Base-by-base conservation (phyloP, 1,284 basidiomycete genomes). In the Thelephora terrestris region DNA sequence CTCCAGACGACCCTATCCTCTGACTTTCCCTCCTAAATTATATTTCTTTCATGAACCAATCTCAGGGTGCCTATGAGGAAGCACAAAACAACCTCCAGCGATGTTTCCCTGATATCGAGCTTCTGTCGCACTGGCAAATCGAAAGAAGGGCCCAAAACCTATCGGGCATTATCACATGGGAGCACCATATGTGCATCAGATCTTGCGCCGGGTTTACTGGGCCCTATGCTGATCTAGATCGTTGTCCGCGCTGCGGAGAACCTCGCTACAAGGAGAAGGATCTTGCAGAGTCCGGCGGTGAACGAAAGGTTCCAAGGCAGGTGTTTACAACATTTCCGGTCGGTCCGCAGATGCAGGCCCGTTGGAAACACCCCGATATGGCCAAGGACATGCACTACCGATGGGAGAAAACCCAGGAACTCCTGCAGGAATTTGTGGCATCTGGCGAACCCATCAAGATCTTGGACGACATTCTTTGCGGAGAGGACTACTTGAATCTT, bases 191-290 rank as follows among this genome's bases (percentile, higher is more conserved):
- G 66, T 69, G 68, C 46, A 39, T 50, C 2, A 62, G 66, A 24
- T 52, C 58, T 0, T 71, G 68, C 46, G 66, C 65, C 2, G 66
- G 69, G n/a, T n/a, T n/a, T n/a, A n/a, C n/a, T n/a, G n/a, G n/a
- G n/a, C n/a, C n/a, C n/a, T n/a, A n/a, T n/a, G 0, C 64, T 63
- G 1, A 62, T 58, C 25, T 7, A 32, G 0, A 21, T 56, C 0
- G 3, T 0, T 70, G 67, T 45, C 52, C 53, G 0, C 39, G 46
- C 1, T 68, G 67, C 47, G 23, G 23, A 1, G 45, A 54, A 24
- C 47, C 59, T 16, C 61, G 64, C 2, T 65, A 63, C 29, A n/a
- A n/a, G n/a, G n/a, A n/a, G n/a, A n/a, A n/a, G n/a, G n/a, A n/a
- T n/a, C n/a, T n/a, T n/a, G n/a, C n/a, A n/a, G 54, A 61, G 44